phyloP scores from a whole-genome alignment of 1,139 yeast genomes.

The Candida neerlandica region DNA sequence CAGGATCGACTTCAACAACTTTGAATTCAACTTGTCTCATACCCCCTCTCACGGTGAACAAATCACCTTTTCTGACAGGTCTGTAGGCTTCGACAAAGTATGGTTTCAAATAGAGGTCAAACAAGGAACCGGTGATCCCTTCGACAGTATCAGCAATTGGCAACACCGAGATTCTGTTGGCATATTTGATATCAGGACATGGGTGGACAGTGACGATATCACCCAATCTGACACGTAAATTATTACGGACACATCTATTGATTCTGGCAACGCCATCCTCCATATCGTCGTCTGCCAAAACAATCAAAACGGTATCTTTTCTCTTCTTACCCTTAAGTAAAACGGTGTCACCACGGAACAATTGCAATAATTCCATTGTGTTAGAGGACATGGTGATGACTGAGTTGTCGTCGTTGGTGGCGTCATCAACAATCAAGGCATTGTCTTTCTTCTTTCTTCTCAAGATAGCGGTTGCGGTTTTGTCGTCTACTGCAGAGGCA shows the following conservation, averaged over 20 bases:
- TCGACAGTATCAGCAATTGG: conserved; percentile 98
- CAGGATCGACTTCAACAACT: conserved; percentile 97
- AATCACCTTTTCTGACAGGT: conserved; percentile 97
- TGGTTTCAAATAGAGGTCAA: conserved; percentile 95
- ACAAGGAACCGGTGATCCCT: conserved; percentile 96
- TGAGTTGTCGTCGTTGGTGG: conserved; percentile 95
- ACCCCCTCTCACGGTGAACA: conserved; percentile 96
- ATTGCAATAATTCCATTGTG: conserved; percentile 92
- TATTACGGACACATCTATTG: conserved; percentile 94
- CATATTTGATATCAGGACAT: conserved; percentile 97
- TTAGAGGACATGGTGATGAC: conserved; percentile 92
- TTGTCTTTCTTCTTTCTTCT: conserved; percentile 98
- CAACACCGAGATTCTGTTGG: conserved; percentile 87
- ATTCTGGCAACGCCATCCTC: conserved; percentile 94
- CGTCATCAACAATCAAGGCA: conserved; percentile 92
- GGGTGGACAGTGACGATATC: conserved; percentile 91
- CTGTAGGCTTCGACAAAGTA: conserved; percentile 98
- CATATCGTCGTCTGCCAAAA: conserved; percentile 93
- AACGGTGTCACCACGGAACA: conserved; percentile 98
- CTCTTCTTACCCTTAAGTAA: conserved; percentile 97
- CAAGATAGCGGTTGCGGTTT: conserved; percentile 95
- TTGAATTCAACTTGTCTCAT: conserved; percentile 99
- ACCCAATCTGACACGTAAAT: conserved; percentile 91
- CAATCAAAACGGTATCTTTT: conserved; percentile 96
- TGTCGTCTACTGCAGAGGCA: conserved; percentile 61